These are phyloP conservation scores for Sporothrix globosa DNA, from an alignment of 2,329 filamentous ascomycete genomes.

Conservation along the genomic window DNA sequence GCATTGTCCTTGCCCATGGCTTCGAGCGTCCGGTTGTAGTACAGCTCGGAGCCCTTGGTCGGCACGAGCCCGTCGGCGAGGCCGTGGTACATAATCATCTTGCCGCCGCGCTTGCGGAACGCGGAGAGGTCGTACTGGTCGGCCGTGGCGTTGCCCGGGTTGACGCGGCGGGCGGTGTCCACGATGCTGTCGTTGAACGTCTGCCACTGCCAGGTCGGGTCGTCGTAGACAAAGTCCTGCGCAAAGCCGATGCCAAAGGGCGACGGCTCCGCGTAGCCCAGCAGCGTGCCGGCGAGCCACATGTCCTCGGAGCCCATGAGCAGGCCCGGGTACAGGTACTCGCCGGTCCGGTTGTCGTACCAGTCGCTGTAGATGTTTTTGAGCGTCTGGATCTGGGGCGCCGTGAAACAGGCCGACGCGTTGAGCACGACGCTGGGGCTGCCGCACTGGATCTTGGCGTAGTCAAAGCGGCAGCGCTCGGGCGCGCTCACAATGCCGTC, in stretches of 20 bases:
- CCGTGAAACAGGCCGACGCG: slow-evolving; percentile 46
- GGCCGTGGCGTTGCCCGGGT: slow-evolving; percentile 48
- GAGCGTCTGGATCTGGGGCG: slow-evolving; percentile 44
- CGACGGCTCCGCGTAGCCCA: slow-evolving; percentile 42
- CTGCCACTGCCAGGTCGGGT: slow-evolving; percentile 45
- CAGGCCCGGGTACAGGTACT: slow-evolving; percentile 49
- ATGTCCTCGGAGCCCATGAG: slow-evolving; percentile 52
- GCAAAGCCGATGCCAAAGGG: slow-evolving; percentile 45
- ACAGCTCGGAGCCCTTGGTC: slow-evolving; percentile 43
- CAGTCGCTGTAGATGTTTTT: slow-evolving; percentile 41
- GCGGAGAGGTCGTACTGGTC: slow-evolving; percentile 46
- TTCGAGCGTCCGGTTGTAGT: slow-evolving; percentile 42
- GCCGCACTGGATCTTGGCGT: slow-evolving; percentile 47
- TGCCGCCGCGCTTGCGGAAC: slow-evolving; percentile 48
- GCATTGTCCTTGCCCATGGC: slow-evolving; percentile 35
- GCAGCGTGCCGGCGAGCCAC: slow-evolving; percentile 41
- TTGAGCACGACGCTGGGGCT: slow-evolving; percentile 35
- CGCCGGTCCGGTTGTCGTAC: slow-evolving; percentile 41
- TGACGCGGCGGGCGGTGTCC: slow-evolving; percentile 40
- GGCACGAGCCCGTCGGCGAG: slow-evolving; percentile 49
- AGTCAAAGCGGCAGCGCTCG: slow-evolving; percentile 50
- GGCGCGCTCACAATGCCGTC: slow-evolving; percentile 57
- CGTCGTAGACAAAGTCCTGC: slow-evolving; percentile 48
- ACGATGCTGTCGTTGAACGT: slow-evolving; percentile 44
- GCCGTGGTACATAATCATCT: slow-evolving; percentile 54